Percentiles rank a stretch among this genome's conserved stretches.
Evolutionary conservation across 129 eudicot species (phyloP).

Genomic region (Artemisia tridentata): DNA sequence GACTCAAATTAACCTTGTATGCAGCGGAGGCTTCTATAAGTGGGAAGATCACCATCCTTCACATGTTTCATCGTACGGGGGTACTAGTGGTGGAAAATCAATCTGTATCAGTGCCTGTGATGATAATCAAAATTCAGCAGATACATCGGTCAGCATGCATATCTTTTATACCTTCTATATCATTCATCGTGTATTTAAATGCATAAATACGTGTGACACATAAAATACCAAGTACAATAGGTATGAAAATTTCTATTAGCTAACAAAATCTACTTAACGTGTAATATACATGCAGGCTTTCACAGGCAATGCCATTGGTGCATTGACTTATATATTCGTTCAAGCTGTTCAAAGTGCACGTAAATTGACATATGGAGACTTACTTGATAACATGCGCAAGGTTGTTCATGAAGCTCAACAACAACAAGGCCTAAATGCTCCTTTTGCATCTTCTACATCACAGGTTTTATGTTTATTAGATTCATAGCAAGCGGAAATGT

Average conservation of each 20-base stretch:
- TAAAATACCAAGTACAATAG: neutral
- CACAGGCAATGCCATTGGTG: slow-evolving; percentile 60
- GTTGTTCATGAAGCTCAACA: slow-evolving; percentile 42
- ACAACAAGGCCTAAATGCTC: slow-evolving; percentile 31
- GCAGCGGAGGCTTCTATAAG: slow-evolving; percentile 47
- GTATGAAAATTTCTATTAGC: neutral
- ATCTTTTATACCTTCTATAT: neutral
- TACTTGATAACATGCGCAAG: slow-evolving; percentile 47
- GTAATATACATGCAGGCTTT: slow-evolving; percentile 40
- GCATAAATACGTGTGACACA: no score
- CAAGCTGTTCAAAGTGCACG: slow-evolving; percentile 48
- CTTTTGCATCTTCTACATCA: slow-evolving; percentile 36
- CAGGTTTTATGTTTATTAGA: slow-evolving; percentile 36
- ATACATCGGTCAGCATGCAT: slow-evolving; percentile 45
- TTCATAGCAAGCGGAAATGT: neutral
- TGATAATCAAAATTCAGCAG: slow-evolving; percentile 59
- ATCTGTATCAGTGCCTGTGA: slow-evolving; percentile 69
- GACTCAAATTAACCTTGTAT: neutral
- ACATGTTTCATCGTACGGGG: slow-evolving; percentile 43
- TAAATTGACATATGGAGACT: slow-evolving; percentile 51
- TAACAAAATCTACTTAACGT: neutral
- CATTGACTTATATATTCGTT: slow-evolving; percentile 68
- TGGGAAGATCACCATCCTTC: slow-evolving; percentile 62
- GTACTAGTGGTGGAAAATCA: slow-evolving; percentile 69
- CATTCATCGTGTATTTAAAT: no score